These are phyloP conservation scores for Rhodotorula mucilaginosa DNA, from an alignment of 1,284 basidiomycete species.

Conservation along the genomic window DNA sequence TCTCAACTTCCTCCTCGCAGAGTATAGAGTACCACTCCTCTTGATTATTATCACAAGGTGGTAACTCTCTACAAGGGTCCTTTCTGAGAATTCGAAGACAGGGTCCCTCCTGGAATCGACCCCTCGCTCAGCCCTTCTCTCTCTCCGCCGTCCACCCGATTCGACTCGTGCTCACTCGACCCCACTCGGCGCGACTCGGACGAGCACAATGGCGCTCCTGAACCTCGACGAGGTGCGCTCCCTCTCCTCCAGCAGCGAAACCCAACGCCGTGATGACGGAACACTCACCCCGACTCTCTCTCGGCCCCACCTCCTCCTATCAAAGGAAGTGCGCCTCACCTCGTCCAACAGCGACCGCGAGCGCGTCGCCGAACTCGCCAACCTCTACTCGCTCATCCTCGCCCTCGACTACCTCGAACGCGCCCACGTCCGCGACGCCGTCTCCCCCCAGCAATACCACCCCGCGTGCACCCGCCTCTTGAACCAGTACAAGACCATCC, in stretches of 20 bases:
- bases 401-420: constrained; percentile 91
- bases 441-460: constrained; percentile 90
- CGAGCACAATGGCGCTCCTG: background rate
- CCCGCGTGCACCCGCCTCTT: constrained; percentile 88
- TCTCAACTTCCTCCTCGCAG: too few relatives aligned
- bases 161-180: too few relatives aligned
- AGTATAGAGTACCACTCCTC: too few relatives aligned
- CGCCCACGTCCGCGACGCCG: constrained; percentile 89
- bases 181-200: background rate
- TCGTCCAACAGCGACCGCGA: constrained; percentile 85
- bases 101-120: too few relatives aligned
- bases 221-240: constrained; percentile 26
- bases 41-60: too few relatives aligned
- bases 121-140: too few relatives aligned
- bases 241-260: too few relatives aligned
- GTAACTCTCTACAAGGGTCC: too few relatives aligned
- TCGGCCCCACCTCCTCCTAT: background rate
- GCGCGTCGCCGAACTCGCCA: constrained; percentile 81
- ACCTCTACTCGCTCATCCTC: constrained; percentile 86
- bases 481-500: constrained; percentile 94
- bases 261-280: too few relatives aligned
- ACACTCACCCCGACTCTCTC: background rate
- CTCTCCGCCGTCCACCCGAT: too few relatives aligned
- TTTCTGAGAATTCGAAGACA: too few relatives aligned
- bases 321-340: constrained; percentile 81